Evolutionary conservation across 176 grass and related monocot species (phyloP).

Genomic region (Oryza meridionalis): DNA sequence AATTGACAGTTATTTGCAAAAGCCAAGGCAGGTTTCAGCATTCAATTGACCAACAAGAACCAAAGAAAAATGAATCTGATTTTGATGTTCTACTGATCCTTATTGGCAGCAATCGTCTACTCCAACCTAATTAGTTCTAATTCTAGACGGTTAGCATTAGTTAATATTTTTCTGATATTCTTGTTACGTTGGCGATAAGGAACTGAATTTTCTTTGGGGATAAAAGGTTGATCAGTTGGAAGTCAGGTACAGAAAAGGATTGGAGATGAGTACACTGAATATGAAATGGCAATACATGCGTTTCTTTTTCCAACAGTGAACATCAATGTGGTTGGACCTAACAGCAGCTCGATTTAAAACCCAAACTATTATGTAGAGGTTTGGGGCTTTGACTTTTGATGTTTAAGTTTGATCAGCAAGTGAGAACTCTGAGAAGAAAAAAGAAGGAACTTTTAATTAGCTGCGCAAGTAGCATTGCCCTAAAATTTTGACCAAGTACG

Average conservation of each 20-base stretch:
- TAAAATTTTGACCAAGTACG: background rate
- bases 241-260: conserved; percentile 9
- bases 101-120: background rate
- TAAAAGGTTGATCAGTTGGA: background rate
- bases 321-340: conserved; percentile 32
- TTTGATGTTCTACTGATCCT: background rate
- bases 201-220: background rate
- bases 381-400: conserved; percentile 25
- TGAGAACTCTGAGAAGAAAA: conserved; percentile 9
- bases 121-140: background rate
- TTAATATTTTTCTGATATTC: background rate
- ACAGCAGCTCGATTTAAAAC: conserved; percentile 21
- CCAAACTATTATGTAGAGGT: background rate
- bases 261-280: background rate
- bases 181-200: conserved; percentile 5
- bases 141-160: background rate
- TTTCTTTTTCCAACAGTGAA: background rate
- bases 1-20: background rate
- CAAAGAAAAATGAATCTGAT: background rate
- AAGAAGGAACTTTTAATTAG: background rate
- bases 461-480: background rate
- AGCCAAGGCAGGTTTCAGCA: background rate
- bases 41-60: background rate
- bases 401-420: background rate
- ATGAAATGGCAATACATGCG: background rate